Evolutionary conservation across 768 basidiomycete genomes (phyloP).

Genomic region (Panus rudis): DNA sequence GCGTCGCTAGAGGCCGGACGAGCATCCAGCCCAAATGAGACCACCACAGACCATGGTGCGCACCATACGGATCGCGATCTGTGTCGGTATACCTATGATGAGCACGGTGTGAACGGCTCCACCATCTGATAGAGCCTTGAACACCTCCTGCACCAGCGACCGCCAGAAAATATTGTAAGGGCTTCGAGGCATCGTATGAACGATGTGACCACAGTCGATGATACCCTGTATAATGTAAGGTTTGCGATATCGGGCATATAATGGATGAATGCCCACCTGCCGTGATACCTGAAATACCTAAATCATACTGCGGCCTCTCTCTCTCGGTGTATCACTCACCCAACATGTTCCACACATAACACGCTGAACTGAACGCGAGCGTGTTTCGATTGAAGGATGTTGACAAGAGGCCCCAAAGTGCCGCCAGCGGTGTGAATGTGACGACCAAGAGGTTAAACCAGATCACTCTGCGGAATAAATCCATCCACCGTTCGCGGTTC

Average conservation of each 20-base stretch:
- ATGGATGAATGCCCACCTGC: slow-evolving; percentile 3
- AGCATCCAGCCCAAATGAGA: slow-evolving; percentile 94
- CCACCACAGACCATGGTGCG: slow-evolving; percentile 81
- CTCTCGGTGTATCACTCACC: slow-evolving; percentile 40
- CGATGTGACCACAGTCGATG: slow-evolving; percentile 98
- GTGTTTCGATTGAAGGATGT: slow-evolving; percentile 69
- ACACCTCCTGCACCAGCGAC: slow-evolving; percentile 87
- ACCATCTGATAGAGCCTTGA: slow-evolving; percentile 98
- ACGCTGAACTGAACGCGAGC: slow-evolving; percentile 52
- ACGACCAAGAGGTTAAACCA: slow-evolving; percentile 48
- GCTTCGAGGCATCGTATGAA: slow-evolving; percentile 83
- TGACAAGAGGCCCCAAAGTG: slow-evolving; percentile 63
- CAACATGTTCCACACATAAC: slow-evolving; percentile 76
- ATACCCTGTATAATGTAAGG: slow-evolving; percentile 71
- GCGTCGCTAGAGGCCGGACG: slow-evolving; percentile 80
- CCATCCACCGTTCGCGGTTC: too few relatives aligned
- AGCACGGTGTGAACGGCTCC: slow-evolving; percentile 94
- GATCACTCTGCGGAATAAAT: slow-evolving; percentile 7
- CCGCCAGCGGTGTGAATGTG: slow-evolving; percentile 63
- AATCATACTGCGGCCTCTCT: too few relatives aligned
- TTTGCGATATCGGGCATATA: slow-evolving; percentile 8
- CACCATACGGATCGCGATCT: slow-evolving; percentile 92
- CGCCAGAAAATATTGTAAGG: slow-evolving; percentile 81
- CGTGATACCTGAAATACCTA: slow-evolving; percentile 8
- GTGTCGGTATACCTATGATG: slow-evolving; percentile 98